These are phyloP conservation scores for Termitomyces sp. DNA, from an alignment of 768 basidiomycete species.

Conservation along the genomic window DNA sequence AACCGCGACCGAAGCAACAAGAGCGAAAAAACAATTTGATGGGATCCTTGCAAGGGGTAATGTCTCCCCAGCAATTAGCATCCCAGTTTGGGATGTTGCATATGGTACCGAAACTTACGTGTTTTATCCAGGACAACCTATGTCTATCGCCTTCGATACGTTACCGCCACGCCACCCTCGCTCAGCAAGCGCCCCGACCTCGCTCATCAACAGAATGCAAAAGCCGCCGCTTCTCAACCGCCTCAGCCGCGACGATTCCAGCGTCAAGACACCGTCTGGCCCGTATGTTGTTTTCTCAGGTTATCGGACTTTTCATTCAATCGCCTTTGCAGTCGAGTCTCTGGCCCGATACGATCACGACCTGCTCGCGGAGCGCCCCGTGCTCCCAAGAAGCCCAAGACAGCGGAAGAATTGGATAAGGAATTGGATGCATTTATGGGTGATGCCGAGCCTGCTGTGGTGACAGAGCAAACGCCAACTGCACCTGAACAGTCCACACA, in stretches of 20 bases:
- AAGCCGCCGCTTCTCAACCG: slow-evolving; percentile 69
- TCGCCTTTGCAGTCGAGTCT: slow-evolving; percentile 20
- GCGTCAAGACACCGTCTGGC: slow-evolving; percentile 26
- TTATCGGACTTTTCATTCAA: not conserved
- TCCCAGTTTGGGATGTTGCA: not conserved
- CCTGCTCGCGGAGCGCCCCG: slow-evolving; percentile 27
- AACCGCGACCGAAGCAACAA: slow-evolving; percentile 70
- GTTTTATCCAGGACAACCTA: slow-evolving; percentile 60
- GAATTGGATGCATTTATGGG: slow-evolving; percentile 88
- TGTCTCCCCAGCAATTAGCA: not conserved
- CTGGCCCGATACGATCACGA: slow-evolving; percentile 47
- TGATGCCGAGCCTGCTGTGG: slow-evolving; percentile 34
- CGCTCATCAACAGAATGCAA: slow-evolving; percentile 70
- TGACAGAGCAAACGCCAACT: slow-evolving; percentile 11
- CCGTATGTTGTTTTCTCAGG: slow-evolving; percentile 27
- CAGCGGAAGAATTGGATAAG: slow-evolving; percentile 79
- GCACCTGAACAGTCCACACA: slow-evolving; percentile 17
- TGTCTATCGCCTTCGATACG: slow-evolving; percentile 62
- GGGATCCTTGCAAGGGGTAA: slow-evolving; percentile 87
- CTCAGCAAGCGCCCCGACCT: slow-evolving; percentile 48
- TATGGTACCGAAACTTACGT: not conserved
- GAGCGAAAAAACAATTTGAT: slow-evolving; percentile 80
- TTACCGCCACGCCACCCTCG: slow-evolving; percentile 39
- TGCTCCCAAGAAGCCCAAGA: slow-evolving; percentile 53
- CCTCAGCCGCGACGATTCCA: slow-evolving; percentile 42